phyloP scores from a whole-genome alignment of 2,329 filamentous ascomycete species.

The Xylariaceae sp. region DNA sequence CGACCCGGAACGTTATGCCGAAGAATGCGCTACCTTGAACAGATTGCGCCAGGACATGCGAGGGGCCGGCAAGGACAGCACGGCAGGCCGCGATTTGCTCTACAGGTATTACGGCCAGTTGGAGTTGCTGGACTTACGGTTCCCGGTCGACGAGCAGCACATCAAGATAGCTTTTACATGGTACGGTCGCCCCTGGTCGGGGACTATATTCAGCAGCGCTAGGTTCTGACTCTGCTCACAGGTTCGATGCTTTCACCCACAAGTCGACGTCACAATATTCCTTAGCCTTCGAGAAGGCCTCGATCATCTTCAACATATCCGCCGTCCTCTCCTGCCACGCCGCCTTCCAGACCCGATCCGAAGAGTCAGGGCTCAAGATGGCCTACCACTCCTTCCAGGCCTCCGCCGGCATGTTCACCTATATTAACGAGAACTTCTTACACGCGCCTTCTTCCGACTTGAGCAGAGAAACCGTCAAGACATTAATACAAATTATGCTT shows the following conservation, averaged over 20 bases:
- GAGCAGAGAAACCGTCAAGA: slow-evolving; percentile 93
- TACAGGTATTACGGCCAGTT: slow-evolving; percentile 98
- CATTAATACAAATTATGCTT: slow-evolving; percentile 85
- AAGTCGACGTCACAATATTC: slow-evolving; percentile 97
- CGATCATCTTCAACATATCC: slow-evolving; percentile 99
- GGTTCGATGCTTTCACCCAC: slow-evolving; percentile 99
- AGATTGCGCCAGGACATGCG: slow-evolving; percentile 96
- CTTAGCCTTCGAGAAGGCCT: slow-evolving; percentile 95
- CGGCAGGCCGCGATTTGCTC: slow-evolving; percentile 83
- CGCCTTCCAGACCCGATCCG: slow-evolving; percentile 83
- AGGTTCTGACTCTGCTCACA: slow-evolving; percentile 33
- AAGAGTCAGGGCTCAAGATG: slow-evolving; percentile 90
- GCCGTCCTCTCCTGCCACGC: slow-evolving; percentile 95
- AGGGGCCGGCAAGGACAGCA: slow-evolving; percentile 94
- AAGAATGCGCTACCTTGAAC: slow-evolving; percentile 93
- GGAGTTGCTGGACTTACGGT: slow-evolving; percentile 87
- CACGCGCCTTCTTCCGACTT: slow-evolving; percentile 96
- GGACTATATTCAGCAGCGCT: slow-evolving; percentile 1
- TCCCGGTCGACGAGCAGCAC: slow-evolving; percentile 96
- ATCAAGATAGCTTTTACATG: slow-evolving; percentile 99
- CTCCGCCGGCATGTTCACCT: slow-evolving; percentile 98
- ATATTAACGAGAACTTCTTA: slow-evolving; percentile 99
- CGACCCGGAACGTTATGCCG: slow-evolving; percentile 90
- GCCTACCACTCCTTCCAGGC: slow-evolving; percentile 98
- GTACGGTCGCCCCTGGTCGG: slow-evolving; percentile 43